Evolutionary conservation across 495 filamentous ascomycete genomes (phyloP).

Genomic region (Xylaria scruposa): DNA sequence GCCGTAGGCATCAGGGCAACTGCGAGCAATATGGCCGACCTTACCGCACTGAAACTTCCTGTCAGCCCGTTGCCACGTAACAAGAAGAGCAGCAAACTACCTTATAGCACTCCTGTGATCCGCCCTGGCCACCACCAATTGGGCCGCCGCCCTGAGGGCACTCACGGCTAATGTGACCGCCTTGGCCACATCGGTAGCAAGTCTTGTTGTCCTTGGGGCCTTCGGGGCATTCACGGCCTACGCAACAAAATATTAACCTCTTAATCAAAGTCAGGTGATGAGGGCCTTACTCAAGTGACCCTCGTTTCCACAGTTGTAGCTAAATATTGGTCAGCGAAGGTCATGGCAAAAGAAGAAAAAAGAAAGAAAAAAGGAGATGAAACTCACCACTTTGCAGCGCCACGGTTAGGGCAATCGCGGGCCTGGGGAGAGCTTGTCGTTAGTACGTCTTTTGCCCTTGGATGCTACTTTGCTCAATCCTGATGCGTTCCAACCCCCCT

Average conservation of each 20-base stretch:
- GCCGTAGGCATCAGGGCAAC: slow-evolving; percentile 76
- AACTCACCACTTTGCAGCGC: slow-evolving; percentile 84
- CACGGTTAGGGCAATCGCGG: slow-evolving; percentile 94
- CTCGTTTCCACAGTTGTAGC: slow-evolving; percentile 65
- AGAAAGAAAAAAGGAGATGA: no score
- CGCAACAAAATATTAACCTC: slow-evolving; percentile 8
- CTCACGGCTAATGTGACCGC: slow-evolving; percentile 93
- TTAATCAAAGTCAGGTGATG: neutral
- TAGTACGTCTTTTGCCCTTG: slow-evolving; percentile 20
- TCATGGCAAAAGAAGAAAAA: slow-evolving; percentile 34
- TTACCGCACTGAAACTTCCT: slow-evolving; percentile 72
- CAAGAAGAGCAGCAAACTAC: slow-evolving; percentile 33
- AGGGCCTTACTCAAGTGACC: slow-evolving; percentile 82
- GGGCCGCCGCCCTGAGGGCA: slow-evolving; percentile 66
- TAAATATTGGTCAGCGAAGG: slow-evolving; percentile 39
- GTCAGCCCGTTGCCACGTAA: slow-evolving; percentile 21
- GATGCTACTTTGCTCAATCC: slow-evolving; percentile 8
- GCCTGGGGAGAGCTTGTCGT: slow-evolving; percentile 59
- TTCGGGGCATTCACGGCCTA: slow-evolving; percentile 89
- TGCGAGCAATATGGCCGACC: slow-evolving; percentile 95
- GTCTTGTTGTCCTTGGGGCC: slow-evolving; percentile 87
- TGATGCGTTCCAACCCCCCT: slow-evolving; percentile 1
- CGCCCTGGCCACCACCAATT: slow-evolving; percentile 42
- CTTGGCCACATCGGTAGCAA: slow-evolving; percentile 90
- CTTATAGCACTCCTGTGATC: slow-evolving; percentile 87